These are phyloP conservation scores for Metschnikowia santaceciliae DNA, from an alignment of 805 yeast species.

Conservation along the genomic window DNA sequence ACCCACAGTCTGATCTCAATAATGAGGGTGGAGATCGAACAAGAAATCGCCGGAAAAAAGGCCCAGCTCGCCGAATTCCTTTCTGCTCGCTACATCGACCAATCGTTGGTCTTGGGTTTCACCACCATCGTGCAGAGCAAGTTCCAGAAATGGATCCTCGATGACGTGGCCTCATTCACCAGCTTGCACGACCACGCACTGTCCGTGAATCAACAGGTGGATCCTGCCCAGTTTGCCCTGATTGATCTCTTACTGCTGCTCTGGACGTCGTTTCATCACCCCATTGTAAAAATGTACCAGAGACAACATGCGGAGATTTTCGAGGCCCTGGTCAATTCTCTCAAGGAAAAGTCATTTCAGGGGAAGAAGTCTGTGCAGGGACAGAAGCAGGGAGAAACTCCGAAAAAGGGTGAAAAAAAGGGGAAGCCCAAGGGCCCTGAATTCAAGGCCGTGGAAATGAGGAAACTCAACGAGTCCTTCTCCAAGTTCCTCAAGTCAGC, in stretches of 20 bases:
- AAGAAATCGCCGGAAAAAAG: constrained; percentile 17
- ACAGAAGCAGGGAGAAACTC: no score
- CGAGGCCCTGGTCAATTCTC: constrained; percentile 14
- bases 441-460: constrained; percentile 45
- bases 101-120: constrained; percentile 46
- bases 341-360: constrained; percentile 9
- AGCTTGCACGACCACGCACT: neutral
- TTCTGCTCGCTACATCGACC: constrained; percentile 27
- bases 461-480: constrained; percentile 52
- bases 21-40: constrained; percentile 6
- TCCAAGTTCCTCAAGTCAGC: constrained; percentile 47
- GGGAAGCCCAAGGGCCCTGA: constrained; percentile 5
- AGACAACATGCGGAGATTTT: constrained; percentile 28
- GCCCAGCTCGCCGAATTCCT: constrained; percentile 26
- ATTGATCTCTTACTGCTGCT: constrained; percentile 38
- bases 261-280: constrained; percentile 64
- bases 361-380: no score
- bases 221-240: constrained; percentile 32
- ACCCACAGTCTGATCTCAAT: neutral
- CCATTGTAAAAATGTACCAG: constrained; percentile 57
- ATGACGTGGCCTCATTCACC: constrained; percentile 33
- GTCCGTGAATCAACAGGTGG: constrained; percentile 8
- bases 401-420: constrained; percentile 8
- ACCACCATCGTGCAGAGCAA: constrained; percentile 47
- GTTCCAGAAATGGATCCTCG: constrained; percentile 37